Base-by-base conservation (phyloP, 129 eudicot genomes). In the Artemisia annua region DNA sequence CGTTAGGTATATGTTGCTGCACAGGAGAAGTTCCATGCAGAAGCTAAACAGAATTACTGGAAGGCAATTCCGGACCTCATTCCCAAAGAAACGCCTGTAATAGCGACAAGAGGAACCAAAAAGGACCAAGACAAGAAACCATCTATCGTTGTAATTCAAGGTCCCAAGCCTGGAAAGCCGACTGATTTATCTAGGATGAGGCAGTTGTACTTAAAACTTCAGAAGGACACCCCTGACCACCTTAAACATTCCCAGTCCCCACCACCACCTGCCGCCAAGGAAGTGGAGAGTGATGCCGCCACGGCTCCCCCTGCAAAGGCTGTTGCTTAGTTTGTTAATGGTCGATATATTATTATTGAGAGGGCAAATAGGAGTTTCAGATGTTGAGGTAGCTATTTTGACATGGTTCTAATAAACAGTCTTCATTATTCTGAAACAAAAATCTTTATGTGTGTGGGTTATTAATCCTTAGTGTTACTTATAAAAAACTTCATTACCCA, bases 151-250 rank as follows among this genome's bases (percentile, higher is more conserved):
- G 77, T 85, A 69, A 69, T 87, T 14, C 88, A 87, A 76, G 92
- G 93, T 50, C 90, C 92, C 20, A 89, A 89, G 79, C 92, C 96
- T 66, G 90, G 96, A 46, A 90, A 76, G 52, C 93, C 88, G 17
- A 90, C 90, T 3, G 90, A 89, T 28, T 62, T 89, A 30, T 59
- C 84, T 8, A 87, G 96, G 66, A 87, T 90, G 96, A 77, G 90
- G 74, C 88, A 85, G 64, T 66, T 83, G 9, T 78, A 80, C 9
- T 2, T 81, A 13, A 89, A 82, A 83, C 88, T 86, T 24, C 83
- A 87, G 75, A 85, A 87, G 50, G 71, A 64, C 81, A 78, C 88
- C 6, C 92, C 90, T 17, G 39, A 74, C 14, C 90, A 86, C 78
- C 78, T 89, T 39, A 75, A 72, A 74, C 74, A 56, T 44, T 66